Evolutionary conservation across 2,329 filamentous ascomycete genomes (phyloP).

Genomic region (Claviceps spartinae): DNA sequence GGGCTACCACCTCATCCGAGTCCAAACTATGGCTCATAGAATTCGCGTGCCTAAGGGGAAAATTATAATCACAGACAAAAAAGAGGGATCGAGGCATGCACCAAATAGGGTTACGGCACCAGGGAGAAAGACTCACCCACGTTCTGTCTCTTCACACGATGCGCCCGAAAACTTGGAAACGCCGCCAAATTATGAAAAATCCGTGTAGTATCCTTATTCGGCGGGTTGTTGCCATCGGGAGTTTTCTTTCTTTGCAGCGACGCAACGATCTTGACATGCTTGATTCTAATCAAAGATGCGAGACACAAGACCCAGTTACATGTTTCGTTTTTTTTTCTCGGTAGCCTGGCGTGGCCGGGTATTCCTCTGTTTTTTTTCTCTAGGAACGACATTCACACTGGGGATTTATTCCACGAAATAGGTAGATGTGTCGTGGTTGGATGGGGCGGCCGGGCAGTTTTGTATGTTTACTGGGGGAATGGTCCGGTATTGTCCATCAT

Average conservation of each 20-base stretch:
- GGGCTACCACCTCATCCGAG: constrained; percentile 31
- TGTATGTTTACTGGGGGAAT: neutral
- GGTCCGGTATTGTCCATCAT: neutral
- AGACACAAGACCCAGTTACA: no score
- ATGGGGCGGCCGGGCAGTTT: neutral
- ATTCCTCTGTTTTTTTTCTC: neutral
- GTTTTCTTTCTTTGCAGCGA: neutral
- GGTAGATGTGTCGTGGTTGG: no score
- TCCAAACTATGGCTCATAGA: constrained; percentile 22
- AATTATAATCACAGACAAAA: neutral
- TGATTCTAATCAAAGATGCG: neutral
- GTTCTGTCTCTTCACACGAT: neutral
- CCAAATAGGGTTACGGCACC: neutral
- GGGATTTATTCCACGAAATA: no score
- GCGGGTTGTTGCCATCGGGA: neutral
- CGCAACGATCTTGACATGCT: neutral
- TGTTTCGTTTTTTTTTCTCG: no score
- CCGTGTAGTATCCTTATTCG: neutral
- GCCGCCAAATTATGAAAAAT: neutral
- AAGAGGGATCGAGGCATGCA: neutral
- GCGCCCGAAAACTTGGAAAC: neutral
- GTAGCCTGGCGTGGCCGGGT: neutral
- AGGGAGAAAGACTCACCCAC: neutral
- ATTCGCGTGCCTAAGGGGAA: neutral
- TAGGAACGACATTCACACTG: no score